A percentile compares a stretch with the other conserved stretches of the same genome.
phyloP scores from a whole-genome alignment of 2,329 filamentous ascomycete species.

The Clarireedia homoeocarpa region DNA sequence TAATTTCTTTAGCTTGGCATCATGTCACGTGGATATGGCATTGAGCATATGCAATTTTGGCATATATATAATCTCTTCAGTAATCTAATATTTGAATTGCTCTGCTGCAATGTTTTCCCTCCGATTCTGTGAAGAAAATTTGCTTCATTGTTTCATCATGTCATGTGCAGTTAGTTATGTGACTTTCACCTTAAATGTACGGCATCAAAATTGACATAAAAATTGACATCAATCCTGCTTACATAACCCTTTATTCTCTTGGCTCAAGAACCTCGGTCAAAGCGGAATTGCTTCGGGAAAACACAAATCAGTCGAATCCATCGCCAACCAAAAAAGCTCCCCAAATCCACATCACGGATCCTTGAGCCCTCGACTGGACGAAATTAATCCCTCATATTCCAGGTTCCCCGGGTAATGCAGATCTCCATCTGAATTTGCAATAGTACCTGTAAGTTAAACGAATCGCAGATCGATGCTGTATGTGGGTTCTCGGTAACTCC shows the following conservation, averaged over 20 bases:
- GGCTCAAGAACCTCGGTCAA: neutral
- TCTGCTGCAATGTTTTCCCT: neutral
- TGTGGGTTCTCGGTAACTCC: too few species aligned
- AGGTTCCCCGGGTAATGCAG: neutral
- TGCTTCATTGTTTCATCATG: too few species aligned
- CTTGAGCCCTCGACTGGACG: constrained; percentile 16
- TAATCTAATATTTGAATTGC: neutral
- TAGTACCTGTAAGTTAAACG: too few species aligned
- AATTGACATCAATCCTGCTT: too few species aligned
- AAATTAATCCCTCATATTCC: constrained; percentile 25
- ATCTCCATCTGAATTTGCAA: too few species aligned
- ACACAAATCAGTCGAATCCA: too few species aligned
- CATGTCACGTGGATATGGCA: neutral
- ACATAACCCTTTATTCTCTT: too few species aligned
- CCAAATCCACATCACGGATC: neutral
- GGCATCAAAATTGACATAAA: too few species aligned
- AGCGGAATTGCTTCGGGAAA: neutral
- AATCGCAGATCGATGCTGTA: too few species aligned
- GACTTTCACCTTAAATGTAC: too few species aligned
- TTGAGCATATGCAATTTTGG: neutral
- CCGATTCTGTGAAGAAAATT: neutral
- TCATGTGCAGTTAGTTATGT: too few species aligned
- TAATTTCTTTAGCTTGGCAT: neutral
- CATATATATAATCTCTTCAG: neutral
- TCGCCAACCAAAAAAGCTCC: too few species aligned